phyloP scores from a whole-genome alignment of 768 basidiomycete genomes.

The Kondoa subrosea region DNA sequence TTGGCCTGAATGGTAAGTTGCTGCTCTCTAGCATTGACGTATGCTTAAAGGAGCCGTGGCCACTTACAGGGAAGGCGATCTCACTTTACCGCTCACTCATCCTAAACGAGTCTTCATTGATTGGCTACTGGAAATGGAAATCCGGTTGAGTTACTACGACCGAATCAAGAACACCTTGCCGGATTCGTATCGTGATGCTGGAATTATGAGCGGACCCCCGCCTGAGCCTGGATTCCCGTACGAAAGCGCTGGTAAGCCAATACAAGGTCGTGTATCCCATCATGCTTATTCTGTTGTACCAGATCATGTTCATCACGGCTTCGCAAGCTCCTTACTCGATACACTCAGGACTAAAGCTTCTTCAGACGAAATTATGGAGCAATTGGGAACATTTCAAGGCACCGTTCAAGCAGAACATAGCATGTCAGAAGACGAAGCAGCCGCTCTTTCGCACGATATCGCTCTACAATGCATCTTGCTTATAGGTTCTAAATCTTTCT shows the following conservation, averaged over 20 bases:
- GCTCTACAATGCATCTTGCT: constrained; percentile 72
- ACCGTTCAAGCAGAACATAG: constrained; percentile 10
- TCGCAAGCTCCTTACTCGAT: constrained; percentile 57
- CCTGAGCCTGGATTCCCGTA: constrained; percentile 70
- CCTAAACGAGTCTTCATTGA: constrained; percentile 79
- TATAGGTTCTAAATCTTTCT: constrained; percentile 88
- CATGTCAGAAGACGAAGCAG: constrained; percentile 42
- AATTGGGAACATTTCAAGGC: constrained; percentile 48
- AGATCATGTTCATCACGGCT: constrained; percentile 66
- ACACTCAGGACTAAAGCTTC: constrained; percentile 49
- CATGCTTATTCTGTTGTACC: neutral
- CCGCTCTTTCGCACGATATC: constrained; percentile 54
- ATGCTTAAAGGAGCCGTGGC: neutral
- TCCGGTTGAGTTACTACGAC: constrained; percentile 81
- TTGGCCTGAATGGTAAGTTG: constrained; percentile 99
- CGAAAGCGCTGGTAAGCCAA: constrained; percentile 40
- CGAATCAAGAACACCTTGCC: constrained; percentile 79
- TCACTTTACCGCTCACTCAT: constrained; percentile 54
- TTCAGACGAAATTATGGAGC: constrained; percentile 63
- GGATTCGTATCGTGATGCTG: constrained; percentile 56
- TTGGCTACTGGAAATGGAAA: constrained; percentile 70
- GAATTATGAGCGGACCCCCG: constrained; percentile 49
- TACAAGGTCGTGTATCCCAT: constrained; percentile 1
- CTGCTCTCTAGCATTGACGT: constrained; percentile 33
- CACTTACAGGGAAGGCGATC: constrained; percentile 59